Percentiles rank a stretch among this genome's conserved stretches.
phyloP scores from a whole-genome alignment of 352 stramenopile genomes.

The Globisporangium camurandrum region DNA sequence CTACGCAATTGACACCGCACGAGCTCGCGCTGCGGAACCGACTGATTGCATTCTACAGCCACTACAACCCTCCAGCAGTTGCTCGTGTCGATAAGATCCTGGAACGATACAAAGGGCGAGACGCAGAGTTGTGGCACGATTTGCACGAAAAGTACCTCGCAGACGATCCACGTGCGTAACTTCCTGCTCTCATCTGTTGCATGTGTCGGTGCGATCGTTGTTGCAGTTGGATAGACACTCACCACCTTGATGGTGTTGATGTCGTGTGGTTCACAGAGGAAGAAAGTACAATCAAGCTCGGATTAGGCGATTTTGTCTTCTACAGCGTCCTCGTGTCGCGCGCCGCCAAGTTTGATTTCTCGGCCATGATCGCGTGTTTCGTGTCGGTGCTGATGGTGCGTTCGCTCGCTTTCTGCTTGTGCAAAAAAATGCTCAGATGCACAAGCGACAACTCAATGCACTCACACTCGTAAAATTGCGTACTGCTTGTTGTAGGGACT shows the following conservation, averaged over 20 bases:
- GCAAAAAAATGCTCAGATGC: too few species aligned
- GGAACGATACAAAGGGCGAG: constrained; percentile 60
- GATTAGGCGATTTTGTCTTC: constrained; percentile 99
- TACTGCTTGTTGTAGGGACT: constrained; percentile 55
- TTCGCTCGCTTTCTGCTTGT: not conserved
- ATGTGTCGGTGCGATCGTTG: not conserved
- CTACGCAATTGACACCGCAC: constrained; percentile 53
- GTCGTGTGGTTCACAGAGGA: constrained; percentile 26
- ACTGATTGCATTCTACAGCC: constrained; percentile 59
- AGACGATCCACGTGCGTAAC: constrained; percentile 34
- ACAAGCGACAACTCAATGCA: too few species aligned
- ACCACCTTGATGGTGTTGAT: too few species aligned
- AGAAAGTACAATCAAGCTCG: constrained; percentile 89
- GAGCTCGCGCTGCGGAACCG: constrained; percentile 28
- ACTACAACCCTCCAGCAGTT: constrained; percentile 58
- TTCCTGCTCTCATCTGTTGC: not conserved
- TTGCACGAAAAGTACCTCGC: constrained; percentile 67
- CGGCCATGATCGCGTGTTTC: constrained; percentile 91
- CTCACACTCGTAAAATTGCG: too few species aligned
- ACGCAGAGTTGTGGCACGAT: constrained; percentile 73
- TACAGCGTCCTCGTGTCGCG: constrained; percentile 97
- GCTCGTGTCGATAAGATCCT: constrained; percentile 65
- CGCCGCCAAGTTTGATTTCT: constrained; percentile 94
- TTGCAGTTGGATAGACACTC: too few species aligned
- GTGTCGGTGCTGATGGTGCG: constrained; percentile 90